phyloP scores from a whole-genome alignment of 352 stramenopile genomes.

The Pythium periplocum region DNA sequence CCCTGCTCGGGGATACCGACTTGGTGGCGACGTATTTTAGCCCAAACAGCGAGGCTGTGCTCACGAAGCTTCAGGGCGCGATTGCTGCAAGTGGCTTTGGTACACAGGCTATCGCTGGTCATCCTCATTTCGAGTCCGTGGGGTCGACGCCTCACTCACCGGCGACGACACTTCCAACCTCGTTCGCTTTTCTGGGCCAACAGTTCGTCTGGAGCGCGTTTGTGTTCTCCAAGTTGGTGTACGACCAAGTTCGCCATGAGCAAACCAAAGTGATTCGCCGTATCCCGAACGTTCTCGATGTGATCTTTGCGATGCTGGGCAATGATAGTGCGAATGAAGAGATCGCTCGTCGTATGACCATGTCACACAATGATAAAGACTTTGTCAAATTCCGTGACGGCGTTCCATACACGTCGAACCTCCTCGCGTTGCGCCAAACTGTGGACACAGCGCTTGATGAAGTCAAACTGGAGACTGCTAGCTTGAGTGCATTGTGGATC shows the following conservation, averaged over 20 bases:
- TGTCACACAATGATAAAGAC: neutral
- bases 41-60: neutral
- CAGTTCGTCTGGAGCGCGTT: conserved; percentile 27
- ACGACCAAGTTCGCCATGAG: conserved; percentile 14
- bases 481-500: conserved; percentile 16
- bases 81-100: conserved; percentile 10
- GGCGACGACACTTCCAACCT: conserved; percentile 6
- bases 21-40: conserved; percentile 3
- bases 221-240: conserved; percentile 23
- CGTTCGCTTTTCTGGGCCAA: conserved; percentile 19
- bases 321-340: conserved; percentile 13
- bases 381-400: conserved; percentile 22
- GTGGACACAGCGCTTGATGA: conserved; percentile 4
- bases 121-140: conserved; percentile 8
- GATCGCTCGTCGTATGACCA: conserved; percentile 13
- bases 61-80: conserved; percentile 10
- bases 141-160: neutral
- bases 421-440: conserved; percentile 11
- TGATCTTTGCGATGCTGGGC: conserved; percentile 16
- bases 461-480: conserved; percentile 9
- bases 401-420: conserved; percentile 16
- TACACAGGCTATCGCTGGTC: conserved; percentile 15
- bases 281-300: conserved; percentile 18
- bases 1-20: conserved; percentile 5
- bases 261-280: conserved; percentile 12